phyloP scores from a whole-genome alignment of 2,329 filamentous ascomycete species.

The Sporothrix pseudoabietina region DNA sequence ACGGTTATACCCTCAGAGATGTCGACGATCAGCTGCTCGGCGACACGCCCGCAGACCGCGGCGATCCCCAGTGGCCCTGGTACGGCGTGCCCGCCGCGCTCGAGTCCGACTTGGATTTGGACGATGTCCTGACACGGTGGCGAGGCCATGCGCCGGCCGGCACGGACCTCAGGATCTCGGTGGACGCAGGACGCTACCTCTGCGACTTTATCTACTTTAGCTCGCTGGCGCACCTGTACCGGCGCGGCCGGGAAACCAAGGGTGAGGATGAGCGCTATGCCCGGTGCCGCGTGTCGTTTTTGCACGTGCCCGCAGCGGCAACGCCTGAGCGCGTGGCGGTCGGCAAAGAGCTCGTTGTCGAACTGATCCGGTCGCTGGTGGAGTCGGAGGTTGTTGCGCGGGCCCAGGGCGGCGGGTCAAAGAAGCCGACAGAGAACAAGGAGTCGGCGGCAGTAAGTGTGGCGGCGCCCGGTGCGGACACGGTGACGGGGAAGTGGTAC shows the following conservation, averaged over 20 bases:
- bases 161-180: conserved; percentile 60
- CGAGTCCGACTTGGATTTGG: conserved; percentile 57
- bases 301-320: conserved; percentile 69
- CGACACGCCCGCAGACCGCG: conserved; percentile 47
- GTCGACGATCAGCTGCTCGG: conserved; percentile 65
- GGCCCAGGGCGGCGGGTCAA: conserved; percentile 29
- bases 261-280: background rate
- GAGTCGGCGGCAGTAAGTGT: background rate
- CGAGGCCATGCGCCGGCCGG: conserved; percentile 46
- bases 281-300: conserved; percentile 61
- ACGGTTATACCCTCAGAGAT: conserved; percentile 71
- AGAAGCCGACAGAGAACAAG: background rate
- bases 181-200: conserved; percentile 71
- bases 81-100: conserved; percentile 58
- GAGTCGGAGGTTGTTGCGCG: conserved; percentile 49
- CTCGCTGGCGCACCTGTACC: conserved; percentile 61
- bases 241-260: conserved; percentile 42
- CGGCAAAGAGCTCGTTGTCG: conserved; percentile 56
- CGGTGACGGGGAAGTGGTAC: conserved; percentile 31
- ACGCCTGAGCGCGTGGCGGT: conserved; percentile 51
- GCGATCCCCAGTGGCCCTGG: conserved; percentile 56
- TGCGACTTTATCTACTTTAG: conserved; percentile 80
- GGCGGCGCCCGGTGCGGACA: conserved; percentile 11
- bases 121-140: conserved; percentile 61
- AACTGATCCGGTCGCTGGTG: conserved; percentile 59